phyloP scores from a whole-genome alignment of 345 rosid genomes.

The Gossypium longicalyx region DNA sequence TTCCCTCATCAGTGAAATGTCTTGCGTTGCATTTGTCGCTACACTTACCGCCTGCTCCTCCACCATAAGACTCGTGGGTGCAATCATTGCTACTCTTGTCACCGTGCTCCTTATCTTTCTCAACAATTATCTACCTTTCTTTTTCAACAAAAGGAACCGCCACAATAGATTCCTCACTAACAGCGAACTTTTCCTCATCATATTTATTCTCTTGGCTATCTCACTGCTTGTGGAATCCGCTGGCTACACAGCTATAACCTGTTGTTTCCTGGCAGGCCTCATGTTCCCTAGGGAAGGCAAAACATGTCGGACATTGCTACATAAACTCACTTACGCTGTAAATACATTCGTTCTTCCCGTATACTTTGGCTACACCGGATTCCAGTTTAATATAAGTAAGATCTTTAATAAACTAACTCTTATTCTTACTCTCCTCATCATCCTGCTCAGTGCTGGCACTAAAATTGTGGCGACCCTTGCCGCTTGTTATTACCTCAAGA shows the following conservation, averaged over 20 bases:
- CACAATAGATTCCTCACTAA: conserved; percentile 57
- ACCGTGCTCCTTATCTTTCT: conserved; percentile 31
- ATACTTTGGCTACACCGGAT: conserved; percentile 75
- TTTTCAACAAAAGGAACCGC: conserved; percentile 57
- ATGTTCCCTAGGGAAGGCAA: conserved; percentile 82
- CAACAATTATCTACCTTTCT: conserved; percentile 45
- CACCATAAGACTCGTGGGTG: conserved; percentile 17
- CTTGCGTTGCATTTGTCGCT: conserved; percentile 35
- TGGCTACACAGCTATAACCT: conserved; percentile 39
- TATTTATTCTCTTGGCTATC: conserved; percentile 34
- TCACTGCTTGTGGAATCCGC: conserved; percentile 39
- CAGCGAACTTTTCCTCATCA: conserved; percentile 45
- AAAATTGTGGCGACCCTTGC: conserved; percentile 56
- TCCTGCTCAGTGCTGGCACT: conserved; percentile 39
- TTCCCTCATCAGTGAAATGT: conserved; percentile 55
- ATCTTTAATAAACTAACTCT: not conserved
- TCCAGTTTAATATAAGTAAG: conserved; percentile 40
- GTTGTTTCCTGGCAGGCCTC: conserved; percentile 56
- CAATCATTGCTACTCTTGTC: conserved; percentile 25
- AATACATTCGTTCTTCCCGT: conserved; percentile 75
- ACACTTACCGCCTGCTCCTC: conserved; percentile 22
- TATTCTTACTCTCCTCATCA: conserved; percentile 19
- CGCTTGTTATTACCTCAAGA: conserved; percentile 45
- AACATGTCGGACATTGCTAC: conserved; percentile 58
- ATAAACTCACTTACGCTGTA: conserved; percentile 56